A percentile compares a stretch with the other conserved stretches of the same genome.
phyloP scores from a whole-genome alignment of 495 filamentous ascomycete genomes.

The Aspergillus cavernicola region DNA sequence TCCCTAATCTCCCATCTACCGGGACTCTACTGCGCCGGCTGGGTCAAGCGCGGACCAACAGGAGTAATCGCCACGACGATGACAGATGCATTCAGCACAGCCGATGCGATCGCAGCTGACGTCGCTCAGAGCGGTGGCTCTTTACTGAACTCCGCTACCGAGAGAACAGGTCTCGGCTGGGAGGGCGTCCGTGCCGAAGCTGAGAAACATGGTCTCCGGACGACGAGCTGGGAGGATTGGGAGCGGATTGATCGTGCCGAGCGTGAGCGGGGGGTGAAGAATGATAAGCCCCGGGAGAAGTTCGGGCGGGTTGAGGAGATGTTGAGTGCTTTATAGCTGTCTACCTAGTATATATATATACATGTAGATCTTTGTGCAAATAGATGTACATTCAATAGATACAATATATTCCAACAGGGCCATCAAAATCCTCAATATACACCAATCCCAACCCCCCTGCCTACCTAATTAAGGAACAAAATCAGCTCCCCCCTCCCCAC shows the following conservation, averaged over 20 bases:
- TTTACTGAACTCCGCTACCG: slow-evolving; percentile 44
- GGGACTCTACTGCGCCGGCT: slow-evolving; percentile 90
- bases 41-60: slow-evolving; percentile 93
- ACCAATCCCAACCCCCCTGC: no score
- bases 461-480: no score
- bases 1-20: slow-evolving; percentile 53
- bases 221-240: slow-evolving; percentile 79
- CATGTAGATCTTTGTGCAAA: no score
- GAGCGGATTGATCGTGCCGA: slow-evolving; percentile 77
- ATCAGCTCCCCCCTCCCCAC: no score
- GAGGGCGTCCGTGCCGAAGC: slow-evolving; percentile 61
- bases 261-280: slow-evolving; percentile 55
- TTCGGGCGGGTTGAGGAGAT: slow-evolving; percentile 75
- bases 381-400: no score
- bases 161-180: slow-evolving; percentile 63
- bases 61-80: slow-evolving; percentile 96
- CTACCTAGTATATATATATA: no score
- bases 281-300: slow-evolving; percentile 83
- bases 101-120: slow-evolving; percentile 72
- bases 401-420: no score
- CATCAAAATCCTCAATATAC: no score
- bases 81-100: slow-evolving; percentile 90
- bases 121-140: slow-evolving; percentile 43
- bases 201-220: slow-evolving; percentile 43
- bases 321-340: slow-evolving; percentile 52